phyloP scores from a whole-genome alignment of 176 grass and related monocot genomes.

The Aegilops bicornis region DNA sequence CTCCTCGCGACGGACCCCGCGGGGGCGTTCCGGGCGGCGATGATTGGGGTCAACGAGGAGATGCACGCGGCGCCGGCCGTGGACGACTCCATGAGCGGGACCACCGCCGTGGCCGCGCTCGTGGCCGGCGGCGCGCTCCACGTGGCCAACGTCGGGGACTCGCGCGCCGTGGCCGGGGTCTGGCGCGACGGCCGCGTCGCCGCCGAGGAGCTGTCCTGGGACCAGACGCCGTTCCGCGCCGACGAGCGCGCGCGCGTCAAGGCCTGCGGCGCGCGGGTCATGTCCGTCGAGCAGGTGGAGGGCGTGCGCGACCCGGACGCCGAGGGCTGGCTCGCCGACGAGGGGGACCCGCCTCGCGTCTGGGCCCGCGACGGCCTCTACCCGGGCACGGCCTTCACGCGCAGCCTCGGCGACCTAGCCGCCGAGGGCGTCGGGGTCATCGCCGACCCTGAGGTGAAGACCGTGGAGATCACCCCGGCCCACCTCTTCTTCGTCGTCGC shows the following conservation, averaged over 20 bases:
- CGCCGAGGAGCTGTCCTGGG: conserved; percentile 86
- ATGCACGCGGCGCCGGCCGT: conserved; percentile 64
- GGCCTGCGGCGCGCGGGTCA: conserved; percentile 74
- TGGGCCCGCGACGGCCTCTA: conserved; percentile 89
- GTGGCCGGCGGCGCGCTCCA: conserved; percentile 55
- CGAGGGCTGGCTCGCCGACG: conserved; percentile 52
- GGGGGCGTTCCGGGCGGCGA: conserved; percentile 50
- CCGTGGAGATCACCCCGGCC: conserved; percentile 58
- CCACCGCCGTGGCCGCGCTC: conserved; percentile 83
- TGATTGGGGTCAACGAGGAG: conserved; percentile 60
- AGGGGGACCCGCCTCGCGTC: conserved; percentile 90
- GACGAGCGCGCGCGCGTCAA: conserved; percentile 89
- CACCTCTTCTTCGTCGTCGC: conserved; percentile 88
- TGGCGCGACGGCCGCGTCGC: conserved; percentile 45
- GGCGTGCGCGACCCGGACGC: conserved; percentile 47
- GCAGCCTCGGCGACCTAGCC: conserved; percentile 80
- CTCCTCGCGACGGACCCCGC: conserved; percentile 47
- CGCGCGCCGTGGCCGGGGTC: conserved; percentile 73
- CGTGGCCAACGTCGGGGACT: conserved; percentile 94
- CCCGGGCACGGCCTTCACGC: conserved; percentile 90
- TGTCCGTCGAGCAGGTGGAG: conserved; percentile 86
- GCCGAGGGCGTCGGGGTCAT: conserved; percentile 82
- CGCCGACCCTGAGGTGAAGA: conserved; percentile 78
- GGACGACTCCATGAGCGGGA: conserved; percentile 95
- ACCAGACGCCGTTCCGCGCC: conserved; percentile 93